Evolutionary conservation across 2,329 filamentous ascomycete genomes (phyloP), one percentile per base, ranked within the genome.

Genomic region (Cladophialophora chaetospira): DNA sequence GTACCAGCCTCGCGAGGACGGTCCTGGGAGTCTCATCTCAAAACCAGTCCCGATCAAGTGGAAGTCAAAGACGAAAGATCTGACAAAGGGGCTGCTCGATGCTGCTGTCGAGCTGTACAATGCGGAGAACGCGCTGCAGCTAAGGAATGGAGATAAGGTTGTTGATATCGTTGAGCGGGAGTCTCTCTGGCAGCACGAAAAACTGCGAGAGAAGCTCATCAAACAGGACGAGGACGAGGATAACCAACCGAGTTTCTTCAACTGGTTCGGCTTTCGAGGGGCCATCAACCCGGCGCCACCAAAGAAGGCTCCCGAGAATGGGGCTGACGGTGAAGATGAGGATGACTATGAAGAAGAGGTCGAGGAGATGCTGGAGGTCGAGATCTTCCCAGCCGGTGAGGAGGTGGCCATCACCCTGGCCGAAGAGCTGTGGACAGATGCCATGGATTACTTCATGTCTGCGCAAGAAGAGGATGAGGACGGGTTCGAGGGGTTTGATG

Each of bases 1-100:
- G 83, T 91, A 87, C 80, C 69, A 66, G 17, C 47, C 74, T 69
- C 38, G 72, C 68, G 65, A 67, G 70, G 82, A 87, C 69, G 81
- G 83, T 68, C 60, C 91, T 84, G 84, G 79, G 31, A 89, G 89
- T 31, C 81, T 96, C 29, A 90, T 97, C 55, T 92, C 87, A 21
- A 91, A 96, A 77, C 93, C 93, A 4, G 89, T 97, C 64, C 81
- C 86, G 65, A 93, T 97, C 73, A 80, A 85, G 70, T 96, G 91
- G 91, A 94, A 91, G 83, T 82, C 84, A 67, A 84, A 84, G 69
- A 88, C 83, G 69, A 89, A 89, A 78, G 93, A 97, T 73, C 77
- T 92, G 67, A 97, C 91, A 33, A 80, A 84, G 53, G 92, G 93
- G 45, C 77, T 97, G 69, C 84, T 93, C 31, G 84, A 86, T 72